These are phyloP conservation scores for Actinomucor elegans DNA, from an alignment of 371 early-diverging fungal species.

Conservation along the genomic window DNA sequence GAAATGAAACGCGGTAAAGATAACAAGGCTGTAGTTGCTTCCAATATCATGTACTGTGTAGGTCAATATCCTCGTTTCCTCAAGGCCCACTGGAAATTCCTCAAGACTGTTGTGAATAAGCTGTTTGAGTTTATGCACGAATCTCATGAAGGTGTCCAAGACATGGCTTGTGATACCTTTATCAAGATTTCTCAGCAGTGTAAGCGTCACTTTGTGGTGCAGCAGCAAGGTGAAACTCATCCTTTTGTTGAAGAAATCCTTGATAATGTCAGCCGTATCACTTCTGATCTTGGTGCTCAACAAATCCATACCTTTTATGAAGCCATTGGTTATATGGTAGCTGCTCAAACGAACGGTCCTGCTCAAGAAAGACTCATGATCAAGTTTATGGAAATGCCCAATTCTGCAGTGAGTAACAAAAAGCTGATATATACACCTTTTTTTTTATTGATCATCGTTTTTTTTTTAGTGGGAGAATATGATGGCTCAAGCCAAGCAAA, in stretches of 20 bases:
- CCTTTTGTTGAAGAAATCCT: slow-evolving; percentile 97
- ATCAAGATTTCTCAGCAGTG: slow-evolving; percentile 98
- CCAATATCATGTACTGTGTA: slow-evolving; percentile 99
- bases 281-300: slow-evolving; percentile 84
- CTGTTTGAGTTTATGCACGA: slow-evolving; percentile 99
- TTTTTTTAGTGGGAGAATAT: slow-evolving; percentile 73
- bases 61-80: slow-evolving; percentile 99
- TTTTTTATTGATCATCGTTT: not conserved
- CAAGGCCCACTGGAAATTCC: slow-evolving; percentile 98
- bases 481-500: slow-evolving; percentile 71
- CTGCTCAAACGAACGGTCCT: slow-evolving; percentile 75
- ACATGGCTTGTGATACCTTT: slow-evolving; percentile 99
- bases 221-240: slow-evolving; percentile 80
- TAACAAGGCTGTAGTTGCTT: slow-evolving; percentile 99
- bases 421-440: not conserved
- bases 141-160: slow-evolving; percentile 99
- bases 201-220: slow-evolving; percentile 90
- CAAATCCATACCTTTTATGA: slow-evolving; percentile 97
- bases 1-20: slow-evolving; percentile 97
- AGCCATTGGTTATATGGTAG: slow-evolving; percentile 95
- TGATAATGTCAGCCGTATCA: slow-evolving; percentile 72
- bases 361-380: slow-evolving; percentile 79
- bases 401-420: slow-evolving; percentile 62
- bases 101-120: slow-evolving; percentile 99
- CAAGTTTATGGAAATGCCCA: slow-evolving; percentile 88